Evolutionary conservation across 768 basidiomycete genomes (phyloP), one percentile per base, ranked within the genome.

Genomic region (Tephrocybe sp.): DNA sequence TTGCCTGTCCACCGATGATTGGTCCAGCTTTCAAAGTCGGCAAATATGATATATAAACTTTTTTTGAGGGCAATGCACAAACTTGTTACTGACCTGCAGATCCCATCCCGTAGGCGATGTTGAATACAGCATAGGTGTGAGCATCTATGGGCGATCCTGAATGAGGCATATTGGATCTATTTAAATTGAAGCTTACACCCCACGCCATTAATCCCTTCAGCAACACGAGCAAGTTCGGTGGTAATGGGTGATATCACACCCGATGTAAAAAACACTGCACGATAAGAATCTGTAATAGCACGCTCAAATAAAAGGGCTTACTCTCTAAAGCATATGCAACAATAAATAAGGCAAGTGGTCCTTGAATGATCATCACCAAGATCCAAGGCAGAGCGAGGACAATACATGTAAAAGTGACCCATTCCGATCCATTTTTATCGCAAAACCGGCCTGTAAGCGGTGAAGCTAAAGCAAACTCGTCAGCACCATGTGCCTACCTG

Each of bases 101-200:
- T 26, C 85, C 87, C 50, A 85, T 62, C 1, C 84, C 87, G 53
- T 82, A 88, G 2, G 80, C 80, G 10, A 89, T 60, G 66, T 89
- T 91, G 62, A 87, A 88, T 0, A 81, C 83, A 3, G 82, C 87
- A 58, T 87, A 90, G 3, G 86, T 75, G 59, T 89, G 87, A 0
- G 78, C 87, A 65, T 85, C 88, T 89, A 57, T 23, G 36, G 17
- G 55, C 30, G 35, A 14, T 17, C 33, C 40, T 47, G 26, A 16
- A 35, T 14, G 1, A 31, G 34, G 3, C 9, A 17, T 39, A 12
- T 16, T 2, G n/a, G 4, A 38, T 23, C 8, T 8, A 19, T 43
- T 19, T 31, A 32, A n/a, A 34, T 22, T 52, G 45, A 33, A 14
- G 4, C 17, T 62, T 60, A 82, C 87, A 91, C 26, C 87, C 88